A percentile compares a stretch with the other conserved stretches of the same genome.
Conservation (phyloP, 2,329 filamentous ascomycete genomes). For the Samsoniella hepiali region DNA sequence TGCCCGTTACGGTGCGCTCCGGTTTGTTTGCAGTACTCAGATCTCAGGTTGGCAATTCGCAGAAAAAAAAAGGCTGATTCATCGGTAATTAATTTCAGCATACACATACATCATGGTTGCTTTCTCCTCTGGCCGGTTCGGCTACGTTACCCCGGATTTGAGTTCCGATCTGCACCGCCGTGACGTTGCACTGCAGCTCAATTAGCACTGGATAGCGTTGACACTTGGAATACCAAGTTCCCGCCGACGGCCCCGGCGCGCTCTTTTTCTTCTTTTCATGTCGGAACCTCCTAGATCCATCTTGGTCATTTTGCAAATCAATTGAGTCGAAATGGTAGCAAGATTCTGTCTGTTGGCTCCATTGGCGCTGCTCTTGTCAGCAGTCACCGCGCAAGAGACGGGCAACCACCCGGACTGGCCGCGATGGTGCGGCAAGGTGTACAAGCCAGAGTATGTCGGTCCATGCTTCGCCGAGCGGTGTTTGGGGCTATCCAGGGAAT, state of each 20-base stretch:
- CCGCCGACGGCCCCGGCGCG: background rate
- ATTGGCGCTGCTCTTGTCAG: background rate
- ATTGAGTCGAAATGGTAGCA: background rate
- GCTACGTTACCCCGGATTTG: background rate
- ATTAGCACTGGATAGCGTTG: background rate
- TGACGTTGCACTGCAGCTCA: conserved; percentile 7
- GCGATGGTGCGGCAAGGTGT: conserved; percentile 48
- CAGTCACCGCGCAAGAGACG: conserved; percentile 29
- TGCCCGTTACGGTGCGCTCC: background rate
- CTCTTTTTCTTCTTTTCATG: background rate
- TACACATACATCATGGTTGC: background rate
- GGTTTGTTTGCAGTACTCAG: background rate
- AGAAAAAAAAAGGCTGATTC: background rate
- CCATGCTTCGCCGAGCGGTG: background rate
- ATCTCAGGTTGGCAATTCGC: background rate
- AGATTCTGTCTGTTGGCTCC: background rate
- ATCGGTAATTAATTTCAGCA: too few species aligned
- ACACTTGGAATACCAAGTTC: background rate
- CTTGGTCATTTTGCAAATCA: background rate
- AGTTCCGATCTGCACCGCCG: background rate
- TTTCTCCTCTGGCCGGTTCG: background rate
- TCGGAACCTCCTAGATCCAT: background rate
- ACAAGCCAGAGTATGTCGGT: conserved; percentile 36
- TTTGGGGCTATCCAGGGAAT: background rate
- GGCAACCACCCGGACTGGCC: conserved; percentile 42